phyloP scores from a whole-genome alignment of 2,329 filamentous ascomycete genomes.

The Keithomyces neogunnii region DNA sequence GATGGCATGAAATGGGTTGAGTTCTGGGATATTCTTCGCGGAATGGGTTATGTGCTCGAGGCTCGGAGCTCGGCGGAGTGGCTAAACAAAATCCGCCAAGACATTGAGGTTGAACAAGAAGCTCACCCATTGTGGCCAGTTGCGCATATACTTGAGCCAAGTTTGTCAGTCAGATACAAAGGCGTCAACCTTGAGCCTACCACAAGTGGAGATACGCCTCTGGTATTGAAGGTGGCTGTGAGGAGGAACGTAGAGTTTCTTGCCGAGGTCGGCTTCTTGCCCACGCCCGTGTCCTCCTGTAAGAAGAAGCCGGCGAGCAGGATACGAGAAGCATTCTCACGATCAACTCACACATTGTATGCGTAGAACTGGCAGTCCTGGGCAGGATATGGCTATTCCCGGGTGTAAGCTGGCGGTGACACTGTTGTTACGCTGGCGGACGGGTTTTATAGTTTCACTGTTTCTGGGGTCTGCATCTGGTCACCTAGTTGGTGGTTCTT shows the following conservation, averaged over 20 bases:
- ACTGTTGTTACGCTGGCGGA: too few relatives aligned
- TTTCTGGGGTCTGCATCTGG: too few relatives aligned
- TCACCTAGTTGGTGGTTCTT: too few relatives aligned
- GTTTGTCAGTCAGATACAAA: not conserved
- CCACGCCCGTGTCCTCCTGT: not conserved
- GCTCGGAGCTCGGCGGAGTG: not conserved
- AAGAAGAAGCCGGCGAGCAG: too few relatives aligned
- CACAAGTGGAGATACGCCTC: not conserved
- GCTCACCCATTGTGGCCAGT: constrained; percentile 6
- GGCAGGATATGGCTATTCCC: too few relatives aligned
- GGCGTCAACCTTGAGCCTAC: not conserved
- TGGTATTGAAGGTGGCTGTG: not conserved
- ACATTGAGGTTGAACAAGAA: constrained; percentile 4
- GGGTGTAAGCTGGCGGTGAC: too few relatives aligned
- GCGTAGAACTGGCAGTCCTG: too few relatives aligned
- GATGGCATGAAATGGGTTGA: constrained; percentile 5
- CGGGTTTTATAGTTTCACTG: too few relatives aligned
- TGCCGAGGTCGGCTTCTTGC: not conserved
- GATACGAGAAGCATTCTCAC: too few relatives aligned
- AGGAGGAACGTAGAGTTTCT: not conserved
- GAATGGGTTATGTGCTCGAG: not conserved
- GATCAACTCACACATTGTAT: too few relatives aligned
- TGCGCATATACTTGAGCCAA: constrained; percentile 3
- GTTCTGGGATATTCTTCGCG: constrained; percentile 3
- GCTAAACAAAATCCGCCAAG: not conserved